Conservation (phyloP, 2,329 filamentous ascomycete species). For the Pseudogymnoascus sp. region DNA sequence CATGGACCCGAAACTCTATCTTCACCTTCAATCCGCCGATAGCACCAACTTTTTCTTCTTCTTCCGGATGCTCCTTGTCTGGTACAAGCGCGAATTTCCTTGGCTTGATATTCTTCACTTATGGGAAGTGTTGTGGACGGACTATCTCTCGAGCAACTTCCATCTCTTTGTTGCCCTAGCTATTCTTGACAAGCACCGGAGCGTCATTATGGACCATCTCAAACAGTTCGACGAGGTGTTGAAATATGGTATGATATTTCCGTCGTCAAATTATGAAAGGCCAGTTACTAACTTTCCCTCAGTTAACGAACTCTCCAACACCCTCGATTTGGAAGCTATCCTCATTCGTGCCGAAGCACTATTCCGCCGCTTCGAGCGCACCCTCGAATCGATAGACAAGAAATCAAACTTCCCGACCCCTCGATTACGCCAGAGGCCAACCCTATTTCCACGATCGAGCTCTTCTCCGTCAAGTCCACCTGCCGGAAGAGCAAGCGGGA, state of each 20-base stretch:
- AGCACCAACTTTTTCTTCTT: constrained; percentile 99
- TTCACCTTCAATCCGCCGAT: constrained; percentile 81
- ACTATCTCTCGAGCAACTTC: constrained; percentile 80
- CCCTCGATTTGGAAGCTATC: constrained; percentile 81
- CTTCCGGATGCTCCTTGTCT: constrained; percentile 96
- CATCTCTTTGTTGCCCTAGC: constrained; percentile 91
- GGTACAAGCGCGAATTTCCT: constrained; percentile 96
- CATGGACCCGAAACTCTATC: constrained; percentile 90
- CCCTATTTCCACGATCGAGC: constrained; percentile 1
- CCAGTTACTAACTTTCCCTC: constrained; percentile 12
- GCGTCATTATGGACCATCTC: constrained; percentile 91
- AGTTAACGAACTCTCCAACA: constrained; percentile 94
- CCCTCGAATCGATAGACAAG: constrained; percentile 87
- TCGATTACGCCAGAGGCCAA: constrained; percentile 25
- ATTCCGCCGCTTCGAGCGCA: constrained; percentile 79
- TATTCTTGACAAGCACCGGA: constrained; percentile 90
- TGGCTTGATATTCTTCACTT: constrained; percentile 80
- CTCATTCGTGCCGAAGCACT: constrained; percentile 81
- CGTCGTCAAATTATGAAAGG: neutral
- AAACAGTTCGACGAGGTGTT: constrained; percentile 94
- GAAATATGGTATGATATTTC: constrained; percentile 67
- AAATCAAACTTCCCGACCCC: constrained; percentile 73
- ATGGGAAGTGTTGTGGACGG: constrained; percentile 94
- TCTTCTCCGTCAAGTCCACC: constrained; percentile 4
- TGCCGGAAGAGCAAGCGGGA: constrained; percentile 16